Evolutionary conservation across 495 filamentous ascomycete species (phyloP).

Genomic region (Aspergillus hancockii): DNA sequence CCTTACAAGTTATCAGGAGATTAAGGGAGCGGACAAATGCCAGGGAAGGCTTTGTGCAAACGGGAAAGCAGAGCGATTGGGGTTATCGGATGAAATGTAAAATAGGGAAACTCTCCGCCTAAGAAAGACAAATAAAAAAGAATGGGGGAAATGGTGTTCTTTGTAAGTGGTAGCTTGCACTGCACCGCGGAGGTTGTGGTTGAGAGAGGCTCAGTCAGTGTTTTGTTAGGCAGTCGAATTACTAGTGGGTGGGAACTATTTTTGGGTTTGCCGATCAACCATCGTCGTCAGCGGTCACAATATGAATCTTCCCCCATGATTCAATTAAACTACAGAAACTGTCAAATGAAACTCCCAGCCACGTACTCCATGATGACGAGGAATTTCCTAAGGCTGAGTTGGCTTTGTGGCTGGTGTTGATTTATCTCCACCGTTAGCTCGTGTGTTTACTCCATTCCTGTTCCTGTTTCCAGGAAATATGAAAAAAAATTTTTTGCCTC

Average conservation of each 20-base stretch:
- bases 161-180: not conserved
- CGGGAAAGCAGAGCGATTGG: not conserved
- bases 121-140: not conserved
- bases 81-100: not conserved
- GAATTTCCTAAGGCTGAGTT: not conserved
- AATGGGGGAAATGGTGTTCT: not conserved
- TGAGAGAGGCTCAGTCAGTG: not conserved
- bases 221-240: conserved; percentile 10
- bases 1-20: not conserved
- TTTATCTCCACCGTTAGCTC: conserved; percentile 3
- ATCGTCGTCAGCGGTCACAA: conserved; percentile 5
- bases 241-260: conserved; percentile 13
- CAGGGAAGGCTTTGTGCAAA: not conserved
- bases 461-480: no score
- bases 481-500: not conserved
- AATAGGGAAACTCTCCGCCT: not conserved
- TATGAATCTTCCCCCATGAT: not conserved
- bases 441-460: not conserved
- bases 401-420: not conserved
- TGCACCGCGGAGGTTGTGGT: not conserved
- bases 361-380: not conserved
- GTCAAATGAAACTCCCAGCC: conserved; percentile 1
- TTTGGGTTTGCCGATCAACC: conserved; percentile 13
- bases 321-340: not conserved
- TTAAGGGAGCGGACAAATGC: not conserved